Evolutionary conservation across 1,284 basidiomycete genomes (phyloP), one percentile per base, ranked within the genome.

Genomic region (Ceratobasidium sp.): DNA sequence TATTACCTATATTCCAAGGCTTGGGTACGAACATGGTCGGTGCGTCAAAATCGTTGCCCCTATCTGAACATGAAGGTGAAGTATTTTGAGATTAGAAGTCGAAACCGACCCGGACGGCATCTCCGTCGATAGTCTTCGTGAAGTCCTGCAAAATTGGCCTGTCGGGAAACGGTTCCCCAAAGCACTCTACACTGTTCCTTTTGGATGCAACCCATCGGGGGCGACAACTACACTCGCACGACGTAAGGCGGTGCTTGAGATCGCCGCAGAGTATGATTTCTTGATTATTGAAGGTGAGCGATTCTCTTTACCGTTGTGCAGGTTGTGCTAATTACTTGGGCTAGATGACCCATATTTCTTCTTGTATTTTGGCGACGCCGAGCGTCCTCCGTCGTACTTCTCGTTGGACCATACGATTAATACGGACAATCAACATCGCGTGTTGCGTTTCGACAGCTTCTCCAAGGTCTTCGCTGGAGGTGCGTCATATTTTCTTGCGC

Each of bases 401-500:
- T 84, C 88, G 66, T 86, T 96, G 56, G 95, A 97, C 17, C n/a
- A n/a, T n/a, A 85, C 82, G 0, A 79, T 82, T 79, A 83, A 82
- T 82, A 31, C 78, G 80, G 50, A 53, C 29, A 64, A 44, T 3
- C 57, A 76, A 87, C 89, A 95, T 1, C 88, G 91, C n/a, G 94
- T 96, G 9, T 77, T 96, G 29, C 89, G 95, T 50, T 94, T 96
- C 81, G 95, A 97, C 81, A 94, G 92, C 80, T 87, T 98, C 75
- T 94, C 92, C 74, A 98, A 98, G 85, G 87, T 97, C 53, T 85
- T 97, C 24, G 93, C 93, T 7, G 91, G 92, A 17, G 95, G 94
- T 64, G 45, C 48, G 47, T 19, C 77, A 82, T 76, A 79, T 82
- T 73, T n/a, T n/a, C 36, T 77, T 83, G 77, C 79, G 73, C 75